phyloP scores from a whole-genome alignment of 805 yeast species.

The Barnettozyma vustinii region DNA sequence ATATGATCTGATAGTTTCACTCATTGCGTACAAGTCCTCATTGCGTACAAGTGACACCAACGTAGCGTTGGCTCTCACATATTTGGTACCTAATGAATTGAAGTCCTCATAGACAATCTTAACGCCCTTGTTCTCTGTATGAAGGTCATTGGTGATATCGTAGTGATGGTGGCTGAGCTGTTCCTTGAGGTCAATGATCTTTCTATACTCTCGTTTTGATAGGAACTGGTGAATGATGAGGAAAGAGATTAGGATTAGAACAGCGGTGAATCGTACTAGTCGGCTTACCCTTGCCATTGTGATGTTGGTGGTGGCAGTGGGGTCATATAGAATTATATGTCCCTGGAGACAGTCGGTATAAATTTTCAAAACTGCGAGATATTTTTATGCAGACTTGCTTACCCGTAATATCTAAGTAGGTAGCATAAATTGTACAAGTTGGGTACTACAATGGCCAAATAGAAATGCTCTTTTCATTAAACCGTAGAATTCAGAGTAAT shows the following conservation, averaged over 20 bases:
- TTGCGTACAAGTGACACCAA: slow-evolving; percentile 66
- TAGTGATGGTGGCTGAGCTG: slow-evolving; percentile 15
- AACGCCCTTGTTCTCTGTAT: slow-evolving; percentile 1
- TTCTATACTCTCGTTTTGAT: slow-evolving; percentile 16
- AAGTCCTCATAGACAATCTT: slow-evolving; percentile 39
- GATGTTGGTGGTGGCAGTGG: background rate
- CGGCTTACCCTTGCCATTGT: slow-evolving; percentile 13
- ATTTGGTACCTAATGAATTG: slow-evolving; percentile 30
- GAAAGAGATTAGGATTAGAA: slow-evolving; percentile 14
- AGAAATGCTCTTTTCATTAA: too few relatives aligned
- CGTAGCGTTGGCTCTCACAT: slow-evolving; percentile 50
- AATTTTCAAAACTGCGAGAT: background rate
- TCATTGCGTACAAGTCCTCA: slow-evolving; percentile 45
- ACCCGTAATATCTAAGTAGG: too few relatives aligned
- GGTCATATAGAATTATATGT: background rate
- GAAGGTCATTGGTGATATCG: slow-evolving; percentile 14
- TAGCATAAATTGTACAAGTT: too few relatives aligned
- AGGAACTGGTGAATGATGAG: slow-evolving; percentile 15
- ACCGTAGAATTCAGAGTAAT: too few relatives aligned
- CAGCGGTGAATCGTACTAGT: slow-evolving; percentile 17
- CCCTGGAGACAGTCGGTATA: background rate
- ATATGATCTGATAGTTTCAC: slow-evolving; percentile 53
- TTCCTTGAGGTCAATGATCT: slow-evolving; percentile 17
- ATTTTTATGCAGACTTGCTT: background rate
- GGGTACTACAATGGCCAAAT: too few relatives aligned